Percentiles rank a stretch among this genome's conserved stretches.
phyloP scores from a whole-genome alignment of 2,329 filamentous ascomycete species.

The Colletotrichum musicola region DNA sequence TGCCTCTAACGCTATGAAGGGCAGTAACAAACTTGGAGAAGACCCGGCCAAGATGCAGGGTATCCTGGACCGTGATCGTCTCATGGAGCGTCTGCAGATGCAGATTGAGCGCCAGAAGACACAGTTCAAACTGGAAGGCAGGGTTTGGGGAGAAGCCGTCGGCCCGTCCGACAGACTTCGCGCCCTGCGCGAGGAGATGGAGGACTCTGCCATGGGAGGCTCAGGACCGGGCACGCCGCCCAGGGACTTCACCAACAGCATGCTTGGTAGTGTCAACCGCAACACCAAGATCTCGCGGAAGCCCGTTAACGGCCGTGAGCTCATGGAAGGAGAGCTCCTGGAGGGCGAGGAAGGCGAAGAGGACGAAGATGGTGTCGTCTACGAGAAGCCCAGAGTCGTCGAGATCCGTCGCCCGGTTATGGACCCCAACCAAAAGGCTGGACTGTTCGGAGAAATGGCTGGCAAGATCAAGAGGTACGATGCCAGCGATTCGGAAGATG shows the following conservation, averaged over 20 bases:
- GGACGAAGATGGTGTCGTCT: constrained; percentile 71
- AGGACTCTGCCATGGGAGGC: constrained; percentile 65
- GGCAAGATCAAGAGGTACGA: constrained; percentile 81
- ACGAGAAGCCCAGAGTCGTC: constrained; percentile 84
- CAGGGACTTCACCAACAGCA: constrained; percentile 76
- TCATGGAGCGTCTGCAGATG: constrained; percentile 95
- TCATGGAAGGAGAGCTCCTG: constrained; percentile 55
- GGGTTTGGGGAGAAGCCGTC: constrained; percentile 84
- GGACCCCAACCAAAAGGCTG: constrained; percentile 75
- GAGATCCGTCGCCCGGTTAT: constrained; percentile 80
- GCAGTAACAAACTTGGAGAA: constrained; percentile 64
- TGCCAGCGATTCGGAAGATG: constrained; percentile 79
- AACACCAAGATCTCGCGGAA: constrained; percentile 69
- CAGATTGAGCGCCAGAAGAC: constrained; percentile 98
- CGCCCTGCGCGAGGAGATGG: constrained; percentile 95
- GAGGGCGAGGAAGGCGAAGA: constrained; percentile 65
- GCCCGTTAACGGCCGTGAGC: constrained; percentile 59
- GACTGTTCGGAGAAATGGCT: constrained; percentile 76
- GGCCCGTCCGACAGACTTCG: constrained; percentile 93
- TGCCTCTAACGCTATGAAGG: constrained; percentile 80
- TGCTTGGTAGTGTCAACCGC: constrained; percentile 79
- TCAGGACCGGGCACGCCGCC: constrained; percentile 65
- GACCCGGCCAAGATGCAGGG: constrained; percentile 87
- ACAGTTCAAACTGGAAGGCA: constrained; percentile 95
- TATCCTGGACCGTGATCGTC: constrained; percentile 89